phyloP scores from a whole-genome alignment of 2,329 filamentous ascomycete species.

The Drechslera avenae region DNA sequence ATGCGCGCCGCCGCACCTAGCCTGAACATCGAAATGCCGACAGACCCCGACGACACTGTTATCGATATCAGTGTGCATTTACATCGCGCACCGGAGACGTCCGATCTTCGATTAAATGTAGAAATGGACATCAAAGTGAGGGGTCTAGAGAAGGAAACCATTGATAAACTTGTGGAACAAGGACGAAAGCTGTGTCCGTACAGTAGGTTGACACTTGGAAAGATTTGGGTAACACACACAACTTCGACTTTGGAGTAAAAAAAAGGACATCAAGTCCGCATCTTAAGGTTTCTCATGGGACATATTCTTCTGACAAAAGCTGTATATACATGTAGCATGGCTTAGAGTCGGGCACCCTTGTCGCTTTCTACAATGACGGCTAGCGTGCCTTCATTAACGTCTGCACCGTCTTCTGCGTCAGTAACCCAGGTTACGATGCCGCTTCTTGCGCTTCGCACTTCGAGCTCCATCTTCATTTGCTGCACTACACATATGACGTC shows the following conservation, averaged over 20 bases:
- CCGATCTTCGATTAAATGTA: slow-evolving; percentile 54
- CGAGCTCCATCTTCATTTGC: slow-evolving; percentile 74
- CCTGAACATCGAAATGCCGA: slow-evolving; percentile 51
- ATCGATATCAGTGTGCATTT: slow-evolving; percentile 53
- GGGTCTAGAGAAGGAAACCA: slow-evolving; percentile 40
- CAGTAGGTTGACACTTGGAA: slow-evolving; percentile 41
- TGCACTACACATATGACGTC: slow-evolving; percentile 64
- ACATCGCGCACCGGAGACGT: slow-evolving; percentile 53
- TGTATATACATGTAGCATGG: neutral
- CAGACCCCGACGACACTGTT: slow-evolving; percentile 46
- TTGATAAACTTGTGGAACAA: slow-evolving; percentile 45
- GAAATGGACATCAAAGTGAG: slow-evolving; percentile 50
- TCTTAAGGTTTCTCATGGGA: neutral
- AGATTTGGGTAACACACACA: slow-evolving; percentile 34
- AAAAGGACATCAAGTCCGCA: neutral
- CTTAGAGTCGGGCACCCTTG: slow-evolving; percentile 13
- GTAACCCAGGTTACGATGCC: slow-evolving; percentile 59
- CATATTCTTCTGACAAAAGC: neutral
- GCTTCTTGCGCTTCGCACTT: slow-evolving; percentile 58
- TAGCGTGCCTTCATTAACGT: slow-evolving; percentile 62
- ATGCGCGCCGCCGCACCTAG: slow-evolving; percentile 53
- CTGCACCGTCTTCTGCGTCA: slow-evolving; percentile 60
- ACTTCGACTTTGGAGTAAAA: slow-evolving; percentile 29
- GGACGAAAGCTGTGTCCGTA: slow-evolving; percentile 47
- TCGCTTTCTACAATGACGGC: slow-evolving; percentile 54